phyloP scores from a whole-genome alignment of 306 rosid species.

The Echinosophora koreensis region DNA sequence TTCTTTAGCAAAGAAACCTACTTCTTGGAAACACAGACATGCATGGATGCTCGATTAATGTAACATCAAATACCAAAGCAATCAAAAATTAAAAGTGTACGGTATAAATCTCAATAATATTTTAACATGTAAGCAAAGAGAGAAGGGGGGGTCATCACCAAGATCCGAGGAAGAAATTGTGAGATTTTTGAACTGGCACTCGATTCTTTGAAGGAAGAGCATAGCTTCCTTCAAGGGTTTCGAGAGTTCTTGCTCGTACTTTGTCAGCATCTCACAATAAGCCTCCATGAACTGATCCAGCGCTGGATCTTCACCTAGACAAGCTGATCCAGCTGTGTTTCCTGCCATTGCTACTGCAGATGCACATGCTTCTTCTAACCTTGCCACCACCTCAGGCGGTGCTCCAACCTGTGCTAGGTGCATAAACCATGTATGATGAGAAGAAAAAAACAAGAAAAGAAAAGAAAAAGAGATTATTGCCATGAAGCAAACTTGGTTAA shows the following conservation, averaged over 20 bases:
- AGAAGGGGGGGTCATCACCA: slow-evolving; percentile 48
- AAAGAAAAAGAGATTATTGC: neutral
- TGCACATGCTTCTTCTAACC: slow-evolving; percentile 82
- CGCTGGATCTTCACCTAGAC: slow-evolving; percentile 94
- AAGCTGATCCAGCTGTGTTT: slow-evolving; percentile 50
- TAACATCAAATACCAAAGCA: neutral
- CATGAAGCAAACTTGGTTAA: neutral
- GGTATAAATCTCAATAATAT: neutral
- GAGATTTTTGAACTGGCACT: slow-evolving; percentile 84
- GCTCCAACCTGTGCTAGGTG: slow-evolving; percentile 80
- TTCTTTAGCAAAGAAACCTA: slow-evolving; percentile 11
- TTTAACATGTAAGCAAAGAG: neutral
- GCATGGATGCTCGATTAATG: slow-evolving; percentile 40
- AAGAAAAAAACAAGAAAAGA: neutral
- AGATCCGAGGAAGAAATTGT: slow-evolving; percentile 67
- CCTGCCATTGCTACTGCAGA: slow-evolving; percentile 62
- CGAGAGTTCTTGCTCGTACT: slow-evolving; percentile 93
- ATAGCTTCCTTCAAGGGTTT: slow-evolving; percentile 96
- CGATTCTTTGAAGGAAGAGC: slow-evolving; percentile 85
- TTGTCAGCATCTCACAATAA: slow-evolving; percentile 95
- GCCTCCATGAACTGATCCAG: slow-evolving; percentile 99
- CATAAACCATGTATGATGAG: neutral
- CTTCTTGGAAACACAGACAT: slow-evolving; percentile 40
- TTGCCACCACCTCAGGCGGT: slow-evolving; percentile 79
- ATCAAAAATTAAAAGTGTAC: neutral